phyloP scores from a whole-genome alignment of 305 asterid species.

The Galium porrigens region DNA sequence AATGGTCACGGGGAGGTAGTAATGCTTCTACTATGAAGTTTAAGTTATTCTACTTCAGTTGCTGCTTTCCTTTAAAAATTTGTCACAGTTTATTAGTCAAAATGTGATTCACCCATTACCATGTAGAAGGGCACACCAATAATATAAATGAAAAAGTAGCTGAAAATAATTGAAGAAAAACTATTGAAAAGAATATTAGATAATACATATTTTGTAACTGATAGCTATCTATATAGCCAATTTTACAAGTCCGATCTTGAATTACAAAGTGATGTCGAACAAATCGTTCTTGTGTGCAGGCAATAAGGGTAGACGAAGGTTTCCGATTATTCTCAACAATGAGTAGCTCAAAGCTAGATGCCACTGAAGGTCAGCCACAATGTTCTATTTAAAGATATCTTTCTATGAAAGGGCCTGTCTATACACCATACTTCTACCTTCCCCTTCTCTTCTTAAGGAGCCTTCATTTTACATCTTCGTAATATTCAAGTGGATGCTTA shows the following conservation, averaged over 20 bases:
- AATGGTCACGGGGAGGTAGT: slow-evolving; percentile 92
- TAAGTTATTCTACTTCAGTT: neutral
- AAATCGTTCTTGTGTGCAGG: slow-evolving; percentile 33
- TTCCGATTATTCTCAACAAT: slow-evolving; percentile 81
- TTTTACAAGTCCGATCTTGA: neutral
- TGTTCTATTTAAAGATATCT: neutral
- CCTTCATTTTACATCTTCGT: neutral
- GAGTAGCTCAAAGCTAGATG: slow-evolving; percentile 54
- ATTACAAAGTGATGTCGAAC: neutral
- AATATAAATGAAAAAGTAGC: too few species aligned
- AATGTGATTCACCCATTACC: neutral
- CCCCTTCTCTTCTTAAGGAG: neutral
- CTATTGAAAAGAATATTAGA: neutral
- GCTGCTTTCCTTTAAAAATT: neutral
- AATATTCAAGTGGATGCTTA: neutral
- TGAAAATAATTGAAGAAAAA: neutral
- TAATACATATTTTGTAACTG: neutral
- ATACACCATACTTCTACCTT: neutral
- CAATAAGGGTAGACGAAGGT: slow-evolving; percentile 52
- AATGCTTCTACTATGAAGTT: slow-evolving; percentile 9
- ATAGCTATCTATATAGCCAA: neutral
- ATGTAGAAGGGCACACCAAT: neutral
- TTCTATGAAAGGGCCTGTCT: neutral
- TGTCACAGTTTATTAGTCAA: neutral
- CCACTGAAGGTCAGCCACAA: slow-evolving; percentile 42